Conservation (phyloP, 2,329 filamentous ascomycete genomes). For the Pleomassaria siparia region DNA sequence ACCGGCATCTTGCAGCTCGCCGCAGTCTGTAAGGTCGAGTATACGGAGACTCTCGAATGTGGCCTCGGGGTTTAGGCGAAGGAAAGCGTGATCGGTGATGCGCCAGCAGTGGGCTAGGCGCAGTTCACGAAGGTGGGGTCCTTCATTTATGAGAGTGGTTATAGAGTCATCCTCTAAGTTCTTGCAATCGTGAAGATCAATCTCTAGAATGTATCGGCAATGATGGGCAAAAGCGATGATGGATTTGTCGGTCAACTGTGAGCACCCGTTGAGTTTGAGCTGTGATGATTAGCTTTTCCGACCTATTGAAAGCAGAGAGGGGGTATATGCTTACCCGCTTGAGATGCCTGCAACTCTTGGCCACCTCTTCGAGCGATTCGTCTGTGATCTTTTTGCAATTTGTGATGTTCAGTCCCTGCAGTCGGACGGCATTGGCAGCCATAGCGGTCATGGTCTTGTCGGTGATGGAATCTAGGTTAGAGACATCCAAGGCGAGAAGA, state of each 20-base stretch:
- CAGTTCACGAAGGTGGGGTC: conserved; percentile 84
- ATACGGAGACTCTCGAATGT: conserved; percentile 88
- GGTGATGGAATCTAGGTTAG: conserved; percentile 76
- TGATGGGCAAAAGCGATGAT: conserved; percentile 83
- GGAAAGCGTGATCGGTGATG: conserved; percentile 85
- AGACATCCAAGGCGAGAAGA: conserved; percentile 87
- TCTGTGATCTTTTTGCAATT: conserved; percentile 83
- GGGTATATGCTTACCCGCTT: conserved; percentile 67
- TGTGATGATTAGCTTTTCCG: conserved; percentile 45
- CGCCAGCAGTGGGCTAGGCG: conserved; percentile 82
- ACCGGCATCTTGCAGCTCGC: conserved; percentile 78
- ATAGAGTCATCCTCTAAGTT: conserved; percentile 81
- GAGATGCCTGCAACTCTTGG: conserved; percentile 79
- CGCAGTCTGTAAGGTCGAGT: conserved; percentile 87
- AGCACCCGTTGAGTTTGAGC: conserved; percentile 93
- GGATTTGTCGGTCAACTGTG: conserved; percentile 78
- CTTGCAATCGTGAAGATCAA: conserved; percentile 86
- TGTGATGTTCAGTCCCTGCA: conserved; percentile 93
- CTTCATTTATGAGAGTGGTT: conserved; percentile 74
- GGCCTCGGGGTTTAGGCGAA: conserved; percentile 68
- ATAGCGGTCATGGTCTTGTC: conserved; percentile 77
- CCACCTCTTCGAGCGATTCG: conserved; percentile 78
- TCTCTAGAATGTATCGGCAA: conserved; percentile 92
- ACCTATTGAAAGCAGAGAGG: neutral
- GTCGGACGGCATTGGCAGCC: conserved; percentile 75